phyloP scores from a whole-genome alignment of 1,139 yeast genomes.

The Suhomyces maxii region DNA sequence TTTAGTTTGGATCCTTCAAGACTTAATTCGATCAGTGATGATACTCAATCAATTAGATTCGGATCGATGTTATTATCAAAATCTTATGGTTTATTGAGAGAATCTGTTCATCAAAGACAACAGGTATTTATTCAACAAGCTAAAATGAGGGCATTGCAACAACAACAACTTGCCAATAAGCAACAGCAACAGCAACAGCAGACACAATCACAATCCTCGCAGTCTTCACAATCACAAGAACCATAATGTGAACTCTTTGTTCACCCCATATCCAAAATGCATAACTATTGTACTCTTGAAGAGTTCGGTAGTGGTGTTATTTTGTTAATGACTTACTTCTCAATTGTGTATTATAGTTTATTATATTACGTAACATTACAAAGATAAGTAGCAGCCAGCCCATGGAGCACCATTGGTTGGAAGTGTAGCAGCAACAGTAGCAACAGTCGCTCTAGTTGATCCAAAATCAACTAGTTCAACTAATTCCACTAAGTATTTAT shows the following conservation, averaged over 20 bases:
- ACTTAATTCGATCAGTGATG: conserved; percentile 79
- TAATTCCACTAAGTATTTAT: too few species aligned
- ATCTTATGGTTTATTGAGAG: conserved; percentile 69
- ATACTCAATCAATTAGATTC: conserved; percentile 85
- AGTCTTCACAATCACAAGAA: background rate
- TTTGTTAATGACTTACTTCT: conserved; percentile 11
- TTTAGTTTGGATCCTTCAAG: conserved; percentile 66
- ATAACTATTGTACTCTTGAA: conserved; percentile 6
- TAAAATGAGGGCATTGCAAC: conserved; percentile 47
- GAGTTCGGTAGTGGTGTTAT: conserved; percentile 4
- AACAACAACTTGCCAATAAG: conserved; percentile 30
- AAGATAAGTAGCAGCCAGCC: too few species aligned
- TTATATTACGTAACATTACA: conserved; percentile 3
- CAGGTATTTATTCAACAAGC: conserved; percentile 46
- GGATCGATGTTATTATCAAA: conserved; percentile 89
- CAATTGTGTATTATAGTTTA: conserved; percentile 11
- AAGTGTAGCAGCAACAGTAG: too few species aligned
- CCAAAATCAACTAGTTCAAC: too few species aligned
- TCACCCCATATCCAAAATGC: conserved; percentile 3
- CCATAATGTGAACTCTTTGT: background rate
- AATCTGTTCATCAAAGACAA: conserved; percentile 50
- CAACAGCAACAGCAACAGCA: conserved; percentile 41
- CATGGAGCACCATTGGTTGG: too few species aligned
- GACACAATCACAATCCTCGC: conserved; percentile 1
- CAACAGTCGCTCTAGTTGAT: too few species aligned